Base-by-base conservation (phyloP, 2,329 filamentous ascomycete species). In the Diaporthe capsici region DNA sequence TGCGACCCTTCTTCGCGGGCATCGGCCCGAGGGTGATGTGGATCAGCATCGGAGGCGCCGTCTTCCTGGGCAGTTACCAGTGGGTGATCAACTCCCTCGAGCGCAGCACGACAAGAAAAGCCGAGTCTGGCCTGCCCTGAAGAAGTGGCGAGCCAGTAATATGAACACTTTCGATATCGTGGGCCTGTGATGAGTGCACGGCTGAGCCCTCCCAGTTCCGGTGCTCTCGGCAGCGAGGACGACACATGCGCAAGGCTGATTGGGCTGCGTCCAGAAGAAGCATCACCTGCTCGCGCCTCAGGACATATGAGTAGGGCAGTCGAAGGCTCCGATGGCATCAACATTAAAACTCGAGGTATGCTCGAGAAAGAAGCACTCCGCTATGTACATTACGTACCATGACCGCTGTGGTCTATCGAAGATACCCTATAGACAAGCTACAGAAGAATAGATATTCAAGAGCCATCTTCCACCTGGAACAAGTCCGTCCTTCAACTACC, bases 21-120 rank as follows among this genome's bases (percentile, higher is more conserved):
- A 89, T 93, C 61, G 95, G 94, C 22, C 97, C 97, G 2, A 89
- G 97, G 72, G 93, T 98, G 13, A 93, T 95, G 77, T 98, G 97
- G 96, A 99, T 99, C 82, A 97, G 95, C 79, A 93, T 95, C 74
- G 97, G 97, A 4, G 97, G 97, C 1, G 95, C 96, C 15, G 95
- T 99, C 47, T 99, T 99, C 86, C 84, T 98, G 81, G 97, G 96
- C 0, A 96, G 94, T 80, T 98, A 98, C 84, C 95, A 98, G 84
- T 97, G 93, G 91, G 94, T 92, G 31, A 93, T 93, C 80, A 98
- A 98, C 86, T 87, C 91, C 44, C 84, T 97, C 79, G 89, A 90
- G 72, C 86, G 87, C 8, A 73, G 73, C 53, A 74, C 71, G 55
- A 39, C 53, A 9, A 44, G 31, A 20, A 67, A 44, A 25, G 22